Base-by-base conservation (phyloP, 305 asterid genomes). In the Rubia tinctorum region DNA sequence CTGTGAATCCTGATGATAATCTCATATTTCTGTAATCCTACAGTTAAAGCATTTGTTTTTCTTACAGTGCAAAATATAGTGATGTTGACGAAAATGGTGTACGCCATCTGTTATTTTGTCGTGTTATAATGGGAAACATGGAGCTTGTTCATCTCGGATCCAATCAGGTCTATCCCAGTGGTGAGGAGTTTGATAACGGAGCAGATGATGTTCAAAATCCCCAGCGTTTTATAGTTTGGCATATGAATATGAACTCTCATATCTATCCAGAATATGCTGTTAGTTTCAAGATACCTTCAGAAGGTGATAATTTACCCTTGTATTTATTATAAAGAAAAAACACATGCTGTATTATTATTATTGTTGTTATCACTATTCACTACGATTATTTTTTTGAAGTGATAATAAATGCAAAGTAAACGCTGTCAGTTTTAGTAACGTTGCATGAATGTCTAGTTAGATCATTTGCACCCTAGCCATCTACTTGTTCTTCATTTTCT, bases 11-110 rank as follows among this genome's bases (percentile, higher is more conserved):
- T 30, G 12, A 9, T 40, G 42, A 40, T 63, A 51, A 20, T 77
- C 39, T 73, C 22, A 6, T 15, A 22, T 73, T 23, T 49, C 13
- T 25, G 14, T 53, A 2, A 42, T 56, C 49, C 37, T 47, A 22
- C 64, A 43, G 66, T 60, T 65, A 66, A 59, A 15, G 7, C 18
- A 64, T 18, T 27, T 71, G 12, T 71, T 71, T 74, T 67, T 74
- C 47, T 76, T 34, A 34, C 88, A 84, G 88, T 82, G 84, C 83
- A 25, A 73, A 68, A 69, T 71, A 49, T 66, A 80, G 81, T 78
- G 88, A 84, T 80, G 80, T 73, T 82, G 88, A 84, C 82, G 88
- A 84, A 80, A 84, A 82, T 69, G 84, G 85, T 13, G 55, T 84
- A 30, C 80, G 78, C 10, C 72, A 80, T 70, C 78, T 84, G 84